Percentiles rank a stretch among this genome's conserved stretches.
Evolutionary conservation across 169 alveolate species (phyloP).

Genomic region (Plasmodium fragile): DNA sequence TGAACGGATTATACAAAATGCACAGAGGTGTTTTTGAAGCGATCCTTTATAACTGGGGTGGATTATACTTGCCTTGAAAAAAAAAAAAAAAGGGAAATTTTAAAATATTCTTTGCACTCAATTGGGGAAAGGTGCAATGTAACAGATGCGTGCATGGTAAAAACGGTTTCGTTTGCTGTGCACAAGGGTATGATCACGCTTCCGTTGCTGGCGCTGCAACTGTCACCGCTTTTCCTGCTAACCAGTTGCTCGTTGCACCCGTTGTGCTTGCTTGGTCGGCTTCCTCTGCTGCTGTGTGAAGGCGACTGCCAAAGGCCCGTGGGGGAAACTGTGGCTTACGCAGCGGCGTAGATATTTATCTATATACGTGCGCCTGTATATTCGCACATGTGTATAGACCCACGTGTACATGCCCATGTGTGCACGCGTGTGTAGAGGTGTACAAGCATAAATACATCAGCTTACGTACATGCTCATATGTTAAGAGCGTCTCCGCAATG

Average conservation of each 20-base stretch:
- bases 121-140: not conserved
- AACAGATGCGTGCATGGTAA: not conserved
- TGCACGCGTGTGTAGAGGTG: not conserved
- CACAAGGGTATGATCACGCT: not conserved
- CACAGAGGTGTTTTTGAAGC: not conserved
- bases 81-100: slow-evolving; percentile 8
- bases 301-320: not conserved
- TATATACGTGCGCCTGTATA: not conserved
- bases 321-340: not conserved
- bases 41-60: not conserved
- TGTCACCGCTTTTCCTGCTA: not conserved
- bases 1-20: not conserved
- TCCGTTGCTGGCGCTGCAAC: not conserved
- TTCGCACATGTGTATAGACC: not conserved
- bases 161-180: not conserved
- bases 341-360: not conserved
- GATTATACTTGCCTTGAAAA: not conserved
- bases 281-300: not conserved
- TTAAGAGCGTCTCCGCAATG: not conserved
- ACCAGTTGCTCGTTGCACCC: not conserved
- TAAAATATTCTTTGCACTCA: not conserved
- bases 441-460: not conserved
- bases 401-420: not conserved
- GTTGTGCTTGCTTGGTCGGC: not conserved
- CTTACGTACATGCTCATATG: not conserved